Base-by-base conservation (phyloP, 306 rosid genomes). In the Herpetospermum pedunculosum region DNA sequence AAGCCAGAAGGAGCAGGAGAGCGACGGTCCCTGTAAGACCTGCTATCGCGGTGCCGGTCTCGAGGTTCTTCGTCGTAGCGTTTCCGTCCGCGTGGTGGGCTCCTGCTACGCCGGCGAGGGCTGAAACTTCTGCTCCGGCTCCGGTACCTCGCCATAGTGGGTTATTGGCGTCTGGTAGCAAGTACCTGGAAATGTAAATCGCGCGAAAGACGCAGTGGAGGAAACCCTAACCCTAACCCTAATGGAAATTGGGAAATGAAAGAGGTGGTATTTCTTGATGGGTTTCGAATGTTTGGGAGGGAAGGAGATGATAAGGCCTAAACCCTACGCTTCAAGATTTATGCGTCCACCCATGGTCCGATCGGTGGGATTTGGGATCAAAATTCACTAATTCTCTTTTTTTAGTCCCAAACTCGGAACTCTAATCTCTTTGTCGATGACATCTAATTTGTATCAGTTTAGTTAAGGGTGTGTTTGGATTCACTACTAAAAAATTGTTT, bases 101-200 rank as follows among this genome's bases (percentile, higher is more conserved):
- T 87, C 60, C 92, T 44, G 84, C 96, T 94, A 4, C 96, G 91
- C n/a, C 96, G 89, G 11, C 96, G 92, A 78, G 96, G 99, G 84
- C 96, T 94, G 79, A 78, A 82, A 77, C 97, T 94, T 79, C 95
- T 77, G 87, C 99, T 94, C 48, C 95, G 91, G 88, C 98, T 94
- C 63, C 94, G 84, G 72, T 91, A 81, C 75, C 92, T 88, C 19
- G 80, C 84, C 99, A 94, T 94, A 38, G 44, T 30, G 14, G 30
- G 70, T 23, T 54, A 16, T 12, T 8, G 6, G n/a, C 57, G 50
- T 2, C 54, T 50, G 41, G 15, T 63, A 21, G 16, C 67, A 32
- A 37, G 6, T 10, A 7, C 28, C 46, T n/a, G 69, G 25, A 35
- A 62, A 62, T 14, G 68, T 14, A 15, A 25, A 59, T 62, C 71